These are phyloP conservation scores for Candida corydali DNA, from an alignment of 805 yeast genomes.

Conservation along the genomic window DNA sequence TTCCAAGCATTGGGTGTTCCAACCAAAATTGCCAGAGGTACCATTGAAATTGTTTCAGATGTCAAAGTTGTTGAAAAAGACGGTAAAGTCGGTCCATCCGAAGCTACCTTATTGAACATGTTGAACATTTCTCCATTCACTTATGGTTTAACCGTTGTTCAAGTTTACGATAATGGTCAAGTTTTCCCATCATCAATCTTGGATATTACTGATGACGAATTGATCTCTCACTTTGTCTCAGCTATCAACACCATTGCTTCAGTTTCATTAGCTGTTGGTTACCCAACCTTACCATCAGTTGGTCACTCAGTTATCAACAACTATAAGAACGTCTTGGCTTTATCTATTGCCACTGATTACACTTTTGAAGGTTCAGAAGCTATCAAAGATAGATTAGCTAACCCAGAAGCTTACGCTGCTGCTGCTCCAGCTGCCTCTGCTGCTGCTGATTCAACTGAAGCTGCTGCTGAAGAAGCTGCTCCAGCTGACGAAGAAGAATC, in stretches of 20 bases:
- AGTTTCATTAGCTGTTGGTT: constrained; percentile 94
- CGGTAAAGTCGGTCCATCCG: constrained; percentile 95
- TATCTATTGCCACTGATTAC: constrained; percentile 98
- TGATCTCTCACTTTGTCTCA: constrained; percentile 83
- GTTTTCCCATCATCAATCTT: constrained; percentile 94
- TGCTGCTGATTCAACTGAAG: constrained; percentile 61
- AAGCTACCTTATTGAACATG: constrained; percentile 98
- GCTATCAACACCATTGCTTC: constrained; percentile 94
- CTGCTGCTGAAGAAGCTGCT: constrained; percentile 67
- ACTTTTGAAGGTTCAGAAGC: constrained; percentile 99
- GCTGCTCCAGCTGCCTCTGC: constrained; percentile 88
- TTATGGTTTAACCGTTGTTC: constrained; percentile 94
- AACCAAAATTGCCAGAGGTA: constrained; percentile 99
- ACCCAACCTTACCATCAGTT: constrained; percentile 99
- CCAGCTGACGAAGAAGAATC: constrained; percentile 74
- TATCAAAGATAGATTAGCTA: constrained; percentile 98
- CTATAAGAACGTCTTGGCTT: constrained; percentile 97
- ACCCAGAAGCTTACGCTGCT: constrained; percentile 99
- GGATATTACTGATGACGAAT: constrained; percentile 98
- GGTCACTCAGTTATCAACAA: constrained; percentile 98
- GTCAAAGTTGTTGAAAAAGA: constrained; percentile 90
- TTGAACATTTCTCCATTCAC: constrained; percentile 99
- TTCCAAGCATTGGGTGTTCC: constrained; percentile 99
- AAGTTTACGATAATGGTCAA: constrained; percentile 98
- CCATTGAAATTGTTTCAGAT: constrained; percentile 97